Evolutionary conservation across 306 rosid genomes (phyloP), one percentile per base, ranked within the genome.

Genomic region (Oxytropis ochrocephala): DNA sequence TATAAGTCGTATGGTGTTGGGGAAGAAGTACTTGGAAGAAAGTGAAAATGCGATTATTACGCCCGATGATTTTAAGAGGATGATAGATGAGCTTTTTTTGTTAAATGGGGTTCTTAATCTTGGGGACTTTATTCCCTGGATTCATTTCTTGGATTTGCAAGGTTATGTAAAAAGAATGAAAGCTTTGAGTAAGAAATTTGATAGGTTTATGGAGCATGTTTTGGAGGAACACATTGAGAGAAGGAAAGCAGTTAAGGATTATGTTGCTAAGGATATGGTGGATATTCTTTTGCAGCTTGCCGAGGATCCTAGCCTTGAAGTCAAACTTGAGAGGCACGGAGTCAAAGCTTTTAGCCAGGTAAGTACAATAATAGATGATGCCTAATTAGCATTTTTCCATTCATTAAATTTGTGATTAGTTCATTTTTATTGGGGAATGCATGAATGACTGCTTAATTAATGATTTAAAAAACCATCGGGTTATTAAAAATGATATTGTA

Each of bases 161-260:
- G 97, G 97, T 2, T 91, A 88, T 35, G 51, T 86, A 5, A 91
- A 85, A 84, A 85, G 96, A 64, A 91, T 91, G 97, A 91, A 88
- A 84, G 78, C 79, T 2, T 18, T 86, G 82, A 79, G 79, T 62
- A 88, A 85, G 87, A 88, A 88, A 43, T 72, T 88, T 19, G 91
- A 88, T 59, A 74, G 83, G 63, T 91, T 91, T 29, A 43, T 91
- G 72, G 24, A 21, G 24, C 24, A 21, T 2, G 24, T 21, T 21
- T 21, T 21, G 24, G 24, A 21, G 24, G 24, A 21, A 2, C 24
- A 21, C 24, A 21, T 21, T 21, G 24, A 21, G 24, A 21, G 24
- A 21, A 21, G 24, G 97, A 91, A 80, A 79, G 58, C 76, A 62
- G 79, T 56, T 5, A 5, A 72, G 17, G 85, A 70, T 74, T 83